Evolutionary conservation across 495 filamentous ascomycete species (phyloP), one percentile per base, ranked within the genome.

Genomic region (Chaetomium fimeti): DNA sequence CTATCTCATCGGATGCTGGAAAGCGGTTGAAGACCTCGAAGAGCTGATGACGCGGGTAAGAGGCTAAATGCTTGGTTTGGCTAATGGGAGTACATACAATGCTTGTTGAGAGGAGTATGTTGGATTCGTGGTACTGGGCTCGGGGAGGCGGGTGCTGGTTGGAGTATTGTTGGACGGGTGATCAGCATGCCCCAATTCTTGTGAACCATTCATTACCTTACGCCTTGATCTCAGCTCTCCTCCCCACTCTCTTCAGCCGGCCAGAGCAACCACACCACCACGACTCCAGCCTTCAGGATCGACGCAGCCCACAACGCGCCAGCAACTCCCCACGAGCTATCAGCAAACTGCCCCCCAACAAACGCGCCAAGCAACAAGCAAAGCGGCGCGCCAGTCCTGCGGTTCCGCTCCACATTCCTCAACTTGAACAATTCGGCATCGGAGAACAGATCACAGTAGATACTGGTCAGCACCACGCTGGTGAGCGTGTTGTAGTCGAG

Each of bases 391-490:
- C 76, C 83, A 6, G 78, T 68, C 47, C 88, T 76, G 25, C 85
- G 79, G 67, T 87, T 85, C 58, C 88, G 71, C 70, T 90, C 85
- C 9, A 74, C 74, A 66, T 88, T 85, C 5, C 74, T 69, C 29
- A 78, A 49, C 1, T 77, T 74, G 13, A 89, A 78, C 15, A 90
- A 63, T 22, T 84, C 79, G 40, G 78, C 77, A 59, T 89, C 84
- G 9, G 85, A 86, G 69, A 89, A 89, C 20, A 90, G 67, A 70
- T 91, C 89, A 67, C 86, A 88, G 74, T 89, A 90, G 57, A 87
- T 82, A 65, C 85, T 88, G 22, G 89, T 91, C 61, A 91, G 72
- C 28, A 90, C 88, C 13, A 90, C 88, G 69, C 85, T 88, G 0
- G 87, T 88, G 15, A 91, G 70, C 1, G 81, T 81, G 49, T 81